Evolutionary conservation across 345 rosid species (phyloP), one percentile per base, ranked within the genome.

Genomic region (Anastatica hierochuntica): DNA sequence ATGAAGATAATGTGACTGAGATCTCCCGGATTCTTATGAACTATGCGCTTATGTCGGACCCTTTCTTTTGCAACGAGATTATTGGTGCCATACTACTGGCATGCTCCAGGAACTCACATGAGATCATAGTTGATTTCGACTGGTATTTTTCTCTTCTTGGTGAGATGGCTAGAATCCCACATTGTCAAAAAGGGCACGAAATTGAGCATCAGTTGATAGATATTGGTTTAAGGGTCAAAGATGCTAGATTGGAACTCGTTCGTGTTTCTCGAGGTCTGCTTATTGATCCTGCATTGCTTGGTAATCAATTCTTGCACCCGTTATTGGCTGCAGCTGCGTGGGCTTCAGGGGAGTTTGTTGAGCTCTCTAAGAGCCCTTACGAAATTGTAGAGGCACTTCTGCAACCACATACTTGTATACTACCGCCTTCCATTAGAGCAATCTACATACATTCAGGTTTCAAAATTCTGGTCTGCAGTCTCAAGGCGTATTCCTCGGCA

Each of bases 271-370:
- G 90, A 54, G 79, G 76, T 24, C 69, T 92, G 68, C 71, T 92
- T 34, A 88, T 88, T 59, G 99, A 92, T 77, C 99, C 99, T 56
- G 97, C 99, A 19, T 79, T 92, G 66, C 95, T 92, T 58, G 95
- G 95, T 21, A 83, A 85, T 64, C 78, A 74, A 34, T 85, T 67
- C 74, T 64, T 88, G 83, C 82, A 81, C 57, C 74, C 80, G 13
- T 72, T 88, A 58, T 65, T 88, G 68, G 85, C 85, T 10, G 95
- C 97, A 56, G 89, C 97, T 66, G 90, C 99, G 43, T 92, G 99
- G 97, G 74, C 78, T 5, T 83, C 84, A 8, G 99, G 97, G 35
- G 97, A 88, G 46, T 92, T 81, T 63, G 80, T 85, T 51, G 80
- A 83, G 64, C 83, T 77, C 58, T 78, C 76, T 14, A 81, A 72